Conservation (phyloP, 2,329 filamentous ascomycete species). For the Botryotinia convoluta region DNA sequence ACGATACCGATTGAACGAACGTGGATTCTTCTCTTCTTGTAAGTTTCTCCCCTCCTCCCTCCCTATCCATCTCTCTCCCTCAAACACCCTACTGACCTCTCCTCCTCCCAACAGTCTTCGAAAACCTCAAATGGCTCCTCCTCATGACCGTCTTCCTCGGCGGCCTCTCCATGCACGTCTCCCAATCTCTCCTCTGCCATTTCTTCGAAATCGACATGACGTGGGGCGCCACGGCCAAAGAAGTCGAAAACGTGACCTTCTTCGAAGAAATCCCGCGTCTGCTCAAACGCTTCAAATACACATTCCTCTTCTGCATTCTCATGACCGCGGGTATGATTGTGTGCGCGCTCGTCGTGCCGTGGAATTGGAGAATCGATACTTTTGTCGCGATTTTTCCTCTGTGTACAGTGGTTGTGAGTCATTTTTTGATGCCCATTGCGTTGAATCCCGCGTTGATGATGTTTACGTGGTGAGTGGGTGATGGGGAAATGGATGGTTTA, state of each 20-base stretch:
- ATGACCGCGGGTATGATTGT: slow-evolving; percentile 62
- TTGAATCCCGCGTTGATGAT: slow-evolving; percentile 77
- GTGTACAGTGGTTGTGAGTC: slow-evolving; percentile 64
- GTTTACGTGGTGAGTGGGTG: slow-evolving; percentile 60
- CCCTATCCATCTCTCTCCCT: no score
- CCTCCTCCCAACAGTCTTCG: slow-evolving; percentile 38
- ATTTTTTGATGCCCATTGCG: slow-evolving; percentile 69
- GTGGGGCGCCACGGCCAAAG: slow-evolving; percentile 83
- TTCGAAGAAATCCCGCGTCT: slow-evolving; percentile 82
- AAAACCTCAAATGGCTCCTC: slow-evolving; percentile 72
- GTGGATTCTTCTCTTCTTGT: slow-evolving; percentile 29
- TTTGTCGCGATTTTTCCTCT: slow-evolving; percentile 76
- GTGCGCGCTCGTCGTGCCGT: slow-evolving; percentile 62
- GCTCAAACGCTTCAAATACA: slow-evolving; percentile 65
- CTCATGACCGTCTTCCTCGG: slow-evolving; percentile 79
- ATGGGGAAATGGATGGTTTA: neutral
- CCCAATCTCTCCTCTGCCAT: slow-evolving; percentile 74
- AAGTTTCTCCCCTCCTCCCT: neutral
- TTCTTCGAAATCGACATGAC: slow-evolving; percentile 85
- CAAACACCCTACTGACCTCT: neutral
- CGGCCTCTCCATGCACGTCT: slow-evolving; percentile 76
- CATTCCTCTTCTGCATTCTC: slow-evolving; percentile 38
- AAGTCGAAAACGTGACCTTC: slow-evolving; percentile 77
- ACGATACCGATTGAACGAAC: slow-evolving; percentile 68
- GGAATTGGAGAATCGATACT: slow-evolving; percentile 64